Evolutionary conservation across 768 basidiomycete species (phyloP).

Genomic region (Kwoniella heveanensis): DNA sequence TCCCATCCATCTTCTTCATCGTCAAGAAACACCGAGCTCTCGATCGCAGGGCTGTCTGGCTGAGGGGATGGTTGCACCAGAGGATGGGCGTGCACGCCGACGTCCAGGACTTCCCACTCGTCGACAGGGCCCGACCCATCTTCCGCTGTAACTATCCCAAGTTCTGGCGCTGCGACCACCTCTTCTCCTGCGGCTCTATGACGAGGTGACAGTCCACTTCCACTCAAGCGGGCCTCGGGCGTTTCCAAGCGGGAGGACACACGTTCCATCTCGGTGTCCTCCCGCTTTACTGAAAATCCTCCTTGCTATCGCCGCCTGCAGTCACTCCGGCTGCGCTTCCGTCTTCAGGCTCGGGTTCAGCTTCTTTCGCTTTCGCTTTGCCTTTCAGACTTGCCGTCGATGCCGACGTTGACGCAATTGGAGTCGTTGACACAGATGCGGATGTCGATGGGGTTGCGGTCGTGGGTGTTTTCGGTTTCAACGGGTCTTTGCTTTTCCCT

Average conservation of each 20-base stretch:
- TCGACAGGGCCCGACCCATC: constrained; percentile 12
- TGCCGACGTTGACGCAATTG: not conserved
- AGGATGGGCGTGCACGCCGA: too few relatives aligned
- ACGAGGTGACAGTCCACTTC: too few relatives aligned
- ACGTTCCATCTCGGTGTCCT: constrained; percentile 29
- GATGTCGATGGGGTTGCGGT: too few relatives aligned
- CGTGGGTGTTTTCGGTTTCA: not conserved
- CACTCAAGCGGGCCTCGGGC: too few relatives aligned
- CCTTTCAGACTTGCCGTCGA: constrained; percentile 7
- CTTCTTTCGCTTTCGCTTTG: constrained; percentile 12
- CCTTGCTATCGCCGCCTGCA: too few relatives aligned
- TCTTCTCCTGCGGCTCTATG: too few relatives aligned
- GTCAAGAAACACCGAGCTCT: not conserved
- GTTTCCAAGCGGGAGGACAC: constrained; percentile 26
- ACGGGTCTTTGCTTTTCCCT: not conserved
- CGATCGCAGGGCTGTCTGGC: not conserved
- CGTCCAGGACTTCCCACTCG: constrained; percentile 36
- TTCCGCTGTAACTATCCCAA: too few relatives aligned
- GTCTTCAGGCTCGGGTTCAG: not conserved
- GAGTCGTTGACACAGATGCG: not conserved
- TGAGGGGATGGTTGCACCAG: not conserved
- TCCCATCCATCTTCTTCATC: constrained; percentile 33
- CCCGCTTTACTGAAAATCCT: constrained; percentile 50
- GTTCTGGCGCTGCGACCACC: too few relatives aligned
- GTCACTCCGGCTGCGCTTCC: too few relatives aligned